Conservation (phyloP, 768 basidiomycete genomes). For the Dentipellis fragilis region DNA sequence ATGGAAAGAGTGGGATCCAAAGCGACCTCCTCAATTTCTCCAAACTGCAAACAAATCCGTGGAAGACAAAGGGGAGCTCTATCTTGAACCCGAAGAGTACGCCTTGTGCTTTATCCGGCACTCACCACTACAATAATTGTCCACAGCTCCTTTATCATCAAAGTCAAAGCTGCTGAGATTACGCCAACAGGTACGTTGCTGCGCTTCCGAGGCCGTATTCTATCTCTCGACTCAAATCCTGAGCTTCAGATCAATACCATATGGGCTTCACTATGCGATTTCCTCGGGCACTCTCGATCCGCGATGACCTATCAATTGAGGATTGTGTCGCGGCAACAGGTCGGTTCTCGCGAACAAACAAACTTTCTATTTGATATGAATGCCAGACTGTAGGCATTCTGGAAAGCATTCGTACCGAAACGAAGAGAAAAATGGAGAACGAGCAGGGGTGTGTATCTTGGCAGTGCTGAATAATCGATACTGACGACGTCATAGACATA, state of each 20-base stretch:
- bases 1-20: slow-evolving; percentile 75
- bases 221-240: not conserved
- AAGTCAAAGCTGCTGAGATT: slow-evolving; percentile 92
- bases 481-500: slow-evolving; percentile 16
- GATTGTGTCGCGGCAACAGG: slow-evolving; percentile 70
- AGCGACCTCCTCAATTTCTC: slow-evolving; percentile 62
- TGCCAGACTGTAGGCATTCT: slow-evolving; percentile 35
- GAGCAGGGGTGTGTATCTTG: slow-evolving; percentile 34
- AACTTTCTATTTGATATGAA: not conserved
- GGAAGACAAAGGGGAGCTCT: slow-evolving; percentile 85
- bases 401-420: slow-evolving; percentile 49
- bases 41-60: slow-evolving; percentile 46
- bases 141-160: slow-evolving; percentile 81
- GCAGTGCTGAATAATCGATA: not conserved
- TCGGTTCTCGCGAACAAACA: slow-evolving; percentile 17
- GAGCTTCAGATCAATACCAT: slow-evolving; percentile 62
- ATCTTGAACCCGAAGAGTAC: slow-evolving; percentile 84
- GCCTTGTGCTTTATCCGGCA: slow-evolving; percentile 10
- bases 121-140: slow-evolving; percentile 2
- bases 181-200: slow-evolving; percentile 49
- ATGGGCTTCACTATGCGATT: slow-evolving; percentile 90
- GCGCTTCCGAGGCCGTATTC: no score
- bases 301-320: slow-evolving; percentile 63
- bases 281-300: slow-evolving; percentile 72
- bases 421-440: slow-evolving; percentile 67